phyloP scores from a whole-genome alignment of 192 early-diverging fungal genomes.

The Piromyces sp. region DNA sequence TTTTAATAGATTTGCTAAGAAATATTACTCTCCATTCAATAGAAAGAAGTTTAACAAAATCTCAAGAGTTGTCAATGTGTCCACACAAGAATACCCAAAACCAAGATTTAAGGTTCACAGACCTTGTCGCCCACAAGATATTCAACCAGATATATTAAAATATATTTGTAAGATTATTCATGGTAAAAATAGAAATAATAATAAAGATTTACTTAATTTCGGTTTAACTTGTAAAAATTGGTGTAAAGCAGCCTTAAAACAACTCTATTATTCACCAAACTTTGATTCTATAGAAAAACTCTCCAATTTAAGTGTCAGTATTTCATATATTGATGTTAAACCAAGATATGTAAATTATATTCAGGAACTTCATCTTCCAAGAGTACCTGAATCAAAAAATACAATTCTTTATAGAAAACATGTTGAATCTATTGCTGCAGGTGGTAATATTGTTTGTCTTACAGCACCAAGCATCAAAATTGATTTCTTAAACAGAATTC shows the following conservation, averaged over 20 bases:
- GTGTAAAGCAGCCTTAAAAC: neutral
- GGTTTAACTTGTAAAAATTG: neutral
- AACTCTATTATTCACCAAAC: neutral
- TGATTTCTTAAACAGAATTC: neutral
- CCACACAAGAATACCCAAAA: neutral
- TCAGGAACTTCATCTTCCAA: neutral
- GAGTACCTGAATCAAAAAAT: neutral
- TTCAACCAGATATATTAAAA: neutral
- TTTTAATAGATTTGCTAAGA: neutral
- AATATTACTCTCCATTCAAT: neutral
- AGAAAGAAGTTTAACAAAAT: neutral
- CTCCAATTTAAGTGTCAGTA: neutral
- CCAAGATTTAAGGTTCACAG: neutral
- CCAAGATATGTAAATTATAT: neutral
- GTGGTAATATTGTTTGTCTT: neutral
- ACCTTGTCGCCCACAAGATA: neutral
- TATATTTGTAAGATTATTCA: neutral
- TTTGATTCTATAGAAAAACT: neutral
- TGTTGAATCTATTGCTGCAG: neutral
- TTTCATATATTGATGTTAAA: neutral
- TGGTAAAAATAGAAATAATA: neutral
- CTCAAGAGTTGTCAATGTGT: neutral
- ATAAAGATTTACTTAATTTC: neutral
- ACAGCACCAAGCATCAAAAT: neutral
- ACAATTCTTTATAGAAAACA: neutral